Percentiles rank a stretch among this genome's conserved stretches.
Evolutionary conservation across 331 rosid species (phyloP).

Genomic region (Ulmus americana): DNA sequence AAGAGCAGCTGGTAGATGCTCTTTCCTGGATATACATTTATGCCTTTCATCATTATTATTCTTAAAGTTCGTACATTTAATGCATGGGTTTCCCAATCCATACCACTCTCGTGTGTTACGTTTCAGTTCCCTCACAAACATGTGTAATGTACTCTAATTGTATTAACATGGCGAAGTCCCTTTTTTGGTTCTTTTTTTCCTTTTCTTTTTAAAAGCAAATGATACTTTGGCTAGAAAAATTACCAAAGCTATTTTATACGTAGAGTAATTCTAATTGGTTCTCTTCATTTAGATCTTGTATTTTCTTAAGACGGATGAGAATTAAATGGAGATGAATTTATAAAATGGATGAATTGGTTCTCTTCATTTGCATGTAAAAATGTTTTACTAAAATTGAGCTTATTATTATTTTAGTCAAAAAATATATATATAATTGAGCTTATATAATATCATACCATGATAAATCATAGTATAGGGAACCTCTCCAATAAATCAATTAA

Average conservation of each 20-base stretch:
- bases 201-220: conserved; percentile 3
- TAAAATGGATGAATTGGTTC: too few relatives aligned
- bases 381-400: too few relatives aligned
- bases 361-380: too few relatives aligned
- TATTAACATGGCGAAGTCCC: not conserved
- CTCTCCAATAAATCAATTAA: too few relatives aligned
- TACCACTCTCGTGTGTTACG: not conserved
- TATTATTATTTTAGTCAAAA: too few relatives aligned
- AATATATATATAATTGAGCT: too few relatives aligned
- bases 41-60: conserved; percentile 14
- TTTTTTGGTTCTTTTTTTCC: not conserved
- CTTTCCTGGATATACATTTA: not conserved
- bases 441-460: too few relatives aligned
- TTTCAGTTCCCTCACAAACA: not conserved
- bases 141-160: not conserved
- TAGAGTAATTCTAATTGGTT: too few relatives aligned
- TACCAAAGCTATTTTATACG: not conserved
- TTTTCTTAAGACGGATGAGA: too few relatives aligned
- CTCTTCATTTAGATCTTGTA: too few relatives aligned
- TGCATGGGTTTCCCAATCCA: conserved; percentile 4
- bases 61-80: conserved; percentile 6
- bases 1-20: conserved; percentile 26
- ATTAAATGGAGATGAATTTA: too few relatives aligned
- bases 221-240: not conserved
- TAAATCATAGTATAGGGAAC: too few relatives aligned